Percentiles rank a stretch among this genome's conserved stretches.
phyloP scores from a whole-genome alignment of 2,329 filamentous ascomycete species.

The Raffaelea arxii region DNA sequence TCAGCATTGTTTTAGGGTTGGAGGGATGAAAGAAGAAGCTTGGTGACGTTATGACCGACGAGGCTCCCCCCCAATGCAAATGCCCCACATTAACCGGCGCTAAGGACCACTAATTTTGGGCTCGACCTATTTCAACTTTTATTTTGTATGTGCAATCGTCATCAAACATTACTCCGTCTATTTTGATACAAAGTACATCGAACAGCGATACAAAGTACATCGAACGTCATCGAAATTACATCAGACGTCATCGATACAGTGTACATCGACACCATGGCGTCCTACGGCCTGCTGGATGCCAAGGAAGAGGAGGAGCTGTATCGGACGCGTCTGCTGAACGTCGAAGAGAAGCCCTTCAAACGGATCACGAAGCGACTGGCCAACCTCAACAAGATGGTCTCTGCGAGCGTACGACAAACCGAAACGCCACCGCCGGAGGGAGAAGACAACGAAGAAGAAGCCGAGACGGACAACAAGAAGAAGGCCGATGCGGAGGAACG shows the following conservation, averaged over 20 bases:
- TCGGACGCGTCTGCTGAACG: constrained; percentile 73
- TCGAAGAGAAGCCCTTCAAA: constrained; percentile 89
- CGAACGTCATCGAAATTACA: background rate
- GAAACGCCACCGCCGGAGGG: constrained; percentile 58
- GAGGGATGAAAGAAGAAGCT: too few species aligned
- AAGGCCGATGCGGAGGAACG: constrained; percentile 1
- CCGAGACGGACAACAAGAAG: constrained; percentile 9
- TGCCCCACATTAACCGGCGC: too few species aligned
- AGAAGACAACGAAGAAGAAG: constrained; percentile 8
- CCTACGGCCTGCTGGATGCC: constrained; percentile 61
- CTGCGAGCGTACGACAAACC: constrained; percentile 38
- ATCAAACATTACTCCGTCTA: too few species aligned
- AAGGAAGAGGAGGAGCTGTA: constrained; percentile 76
- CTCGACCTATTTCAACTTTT: too few species aligned
- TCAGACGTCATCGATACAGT: background rate
- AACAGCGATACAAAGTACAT: too few species aligned
- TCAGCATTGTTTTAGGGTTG: too few species aligned
- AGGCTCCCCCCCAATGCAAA: too few species aligned
- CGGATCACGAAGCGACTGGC: constrained; percentile 76
- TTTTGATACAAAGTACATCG: too few species aligned
- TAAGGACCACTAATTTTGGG: too few species aligned
- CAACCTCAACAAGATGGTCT: constrained; percentile 54
- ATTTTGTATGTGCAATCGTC: too few species aligned
- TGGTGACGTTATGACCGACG: too few species aligned
- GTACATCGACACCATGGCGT: background rate